Conservation (phyloP, 345 rosid genomes). For the Gossypium stocksii region DNA sequence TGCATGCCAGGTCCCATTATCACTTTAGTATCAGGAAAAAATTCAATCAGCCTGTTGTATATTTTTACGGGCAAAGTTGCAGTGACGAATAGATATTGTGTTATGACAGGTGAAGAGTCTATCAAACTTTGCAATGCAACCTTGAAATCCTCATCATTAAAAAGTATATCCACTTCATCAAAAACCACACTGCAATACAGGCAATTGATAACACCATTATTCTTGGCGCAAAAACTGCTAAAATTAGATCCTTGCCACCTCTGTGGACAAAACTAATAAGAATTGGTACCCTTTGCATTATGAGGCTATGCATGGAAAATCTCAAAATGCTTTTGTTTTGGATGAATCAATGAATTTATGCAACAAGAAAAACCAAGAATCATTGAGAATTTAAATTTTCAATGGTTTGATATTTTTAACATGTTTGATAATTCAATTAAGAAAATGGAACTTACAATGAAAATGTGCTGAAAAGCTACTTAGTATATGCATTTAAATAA, state of each 20-base stretch:
- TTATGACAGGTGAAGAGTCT: conserved; percentile 57
- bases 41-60: conserved; percentile 78
- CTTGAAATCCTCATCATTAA: conserved; percentile 77
- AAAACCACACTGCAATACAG: conserved; percentile 59
- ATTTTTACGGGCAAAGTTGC: conserved; percentile 83
- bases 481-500: neutral
- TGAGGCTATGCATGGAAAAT: neutral
- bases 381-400: neutral
- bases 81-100: conserved; percentile 85
- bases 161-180: conserved; percentile 90
- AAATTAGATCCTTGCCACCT: neutral
- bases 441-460: neutral
- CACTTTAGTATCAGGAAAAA: conserved; percentile 79
- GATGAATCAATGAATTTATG: neutral
- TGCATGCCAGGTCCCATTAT: conserved; percentile 94
- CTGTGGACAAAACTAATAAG: neutral
- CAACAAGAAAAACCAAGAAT: neutral
- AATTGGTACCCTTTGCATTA: neutral
- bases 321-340: neutral
- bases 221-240: neutral
- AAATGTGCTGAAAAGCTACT: neutral
- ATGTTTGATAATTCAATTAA: neutral
- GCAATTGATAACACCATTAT: conserved; percentile 6
- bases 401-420: neutral
- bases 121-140: conserved; percentile 65